Evolutionary conservation across 2,329 filamentous ascomycete genomes (phyloP), one percentile per base, ranked within the genome.

Genomic region (Pseudogymnoascus sp.): DNA sequence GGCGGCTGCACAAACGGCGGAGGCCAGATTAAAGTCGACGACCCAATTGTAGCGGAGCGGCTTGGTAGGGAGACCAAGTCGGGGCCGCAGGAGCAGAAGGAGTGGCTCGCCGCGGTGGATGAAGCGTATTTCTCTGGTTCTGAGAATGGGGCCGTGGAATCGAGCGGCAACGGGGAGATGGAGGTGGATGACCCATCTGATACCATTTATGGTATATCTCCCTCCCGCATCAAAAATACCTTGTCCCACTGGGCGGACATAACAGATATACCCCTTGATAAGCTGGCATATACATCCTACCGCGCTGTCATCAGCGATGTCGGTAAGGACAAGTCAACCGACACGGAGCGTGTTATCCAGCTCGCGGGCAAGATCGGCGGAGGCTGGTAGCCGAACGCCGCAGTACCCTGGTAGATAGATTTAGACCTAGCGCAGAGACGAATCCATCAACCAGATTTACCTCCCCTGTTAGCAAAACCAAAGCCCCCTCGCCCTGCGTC

Each of bases 1-100:
- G 94, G 94, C n/a, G 94, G 94, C 2, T 99, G 94, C 77, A 99
- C 94, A 62, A 99, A 99, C 70, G 94, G 94, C 1, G 94, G 94
- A 38, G 94, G 94, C 0, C 94, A 99, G 78, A 87, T 99, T 72
- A 96, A 96, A 72, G 84, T 91, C 25, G 90, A 91, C 61, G 94
- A 97, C 72, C 84, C 89, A 5, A 77, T 85, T 11, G 76, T 87
- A 8, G 70, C 79, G 42, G 80, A 80, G 65, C 79, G 79, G 58
- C 80, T 77, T 65, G 76, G 77, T 2, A 67, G 78, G 12, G 72
- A 75, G 2, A 74, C 75, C 33, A 89, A 88, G 69, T 82, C 86
- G 30, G 88, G 89, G 0, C 85, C 87, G 3, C 84, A 87, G 65
- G 90, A 92, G 75, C 92, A 96, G 75, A 95, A 92, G 73, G 85